phyloP scores from a whole-genome alignment of 2,329 filamentous ascomycete species.

The Cladophialophora chaetospira region DNA sequence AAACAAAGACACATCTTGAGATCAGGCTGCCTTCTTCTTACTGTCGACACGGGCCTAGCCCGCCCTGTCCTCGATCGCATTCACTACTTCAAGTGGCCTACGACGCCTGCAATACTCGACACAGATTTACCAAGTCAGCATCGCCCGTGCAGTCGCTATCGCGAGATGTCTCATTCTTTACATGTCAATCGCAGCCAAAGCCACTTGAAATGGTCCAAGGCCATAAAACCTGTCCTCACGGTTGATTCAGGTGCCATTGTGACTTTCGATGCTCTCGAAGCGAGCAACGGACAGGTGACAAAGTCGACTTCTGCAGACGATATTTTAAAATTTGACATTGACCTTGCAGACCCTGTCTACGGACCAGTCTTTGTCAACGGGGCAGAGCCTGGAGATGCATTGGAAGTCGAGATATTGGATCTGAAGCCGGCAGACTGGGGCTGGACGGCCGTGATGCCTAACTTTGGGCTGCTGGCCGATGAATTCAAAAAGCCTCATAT shows the following conservation, averaged over 20 bases:
- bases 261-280: constrained; percentile 48
- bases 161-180: background rate
- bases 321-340: background rate
- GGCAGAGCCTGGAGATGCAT: constrained; percentile 55
- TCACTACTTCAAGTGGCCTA: no score
- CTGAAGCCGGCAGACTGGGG: constrained; percentile 52
- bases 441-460: constrained; percentile 56
- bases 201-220: constrained; percentile 53
- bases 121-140: background rate
- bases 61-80: no score
- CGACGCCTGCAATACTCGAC: background rate
- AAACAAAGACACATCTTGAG: background rate
- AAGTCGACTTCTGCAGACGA: background rate
- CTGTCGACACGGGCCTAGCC: no score
- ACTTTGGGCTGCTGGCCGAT: constrained; percentile 54
- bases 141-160: background rate
- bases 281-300: constrained; percentile 41
- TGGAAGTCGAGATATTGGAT: constrained; percentile 54
- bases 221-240: constrained; percentile 48
- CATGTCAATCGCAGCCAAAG: constrained; percentile 23
- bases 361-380: constrained; percentile 54
- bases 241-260: constrained; percentile 52
- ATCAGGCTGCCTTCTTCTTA: background rate
- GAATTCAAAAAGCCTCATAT: constrained; percentile 50
- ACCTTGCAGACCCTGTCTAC: constrained; percentile 48